Evolutionary conservation across 2,329 filamentous ascomycete genomes (phyloP), one percentile per base, ranked within the genome.

Genomic region (Fusarium pseudonygamai): DNA sequence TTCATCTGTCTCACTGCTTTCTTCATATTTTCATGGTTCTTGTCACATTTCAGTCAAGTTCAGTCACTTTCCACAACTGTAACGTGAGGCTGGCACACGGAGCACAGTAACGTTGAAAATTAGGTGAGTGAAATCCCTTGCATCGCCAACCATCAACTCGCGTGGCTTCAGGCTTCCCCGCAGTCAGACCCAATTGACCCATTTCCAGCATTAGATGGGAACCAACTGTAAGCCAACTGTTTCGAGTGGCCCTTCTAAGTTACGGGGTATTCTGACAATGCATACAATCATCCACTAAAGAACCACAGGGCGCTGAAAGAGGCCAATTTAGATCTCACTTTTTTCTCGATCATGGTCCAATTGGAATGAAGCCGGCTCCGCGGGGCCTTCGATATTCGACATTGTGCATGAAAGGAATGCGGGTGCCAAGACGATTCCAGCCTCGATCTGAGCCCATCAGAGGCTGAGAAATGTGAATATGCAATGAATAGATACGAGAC

Each of bases 281-380:
- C 58, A 58, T 57, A 32, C 22, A 37, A 42, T 65, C 39, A 24
- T 56, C 57, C 63, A 65, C 34, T 42, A 45, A 34, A 50, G 22
- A 24, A 53, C 43, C 50, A 52, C 57, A 45, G 56, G 42, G 49
- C 32, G 60, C 60, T 53, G 52, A 62, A 55, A 39, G 56, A 55
- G 53, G 59, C 67, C 43, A 43, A 43, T 42, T 52, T 37, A 49
- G 62, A 67, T 74, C 64, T 70, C 52, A 64, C 60, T 67, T 64
- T 72, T 66, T 46, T 45, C 57, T 62, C 47, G 26, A 39, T 34
- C 24, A n/a, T 39, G n/a, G 26, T 32, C 75, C 72, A 77, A 77
- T 78, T 75, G 72, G 72, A 72, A 74, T 15, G 15, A 40, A 65
- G 53, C 64, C 67, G 65, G 45, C 39, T 60, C 71, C 64, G 68